Evolutionary conservation across 129 eudicot genomes (phyloP).

Genomic region (Gnaphalium uliginosum): DNA sequence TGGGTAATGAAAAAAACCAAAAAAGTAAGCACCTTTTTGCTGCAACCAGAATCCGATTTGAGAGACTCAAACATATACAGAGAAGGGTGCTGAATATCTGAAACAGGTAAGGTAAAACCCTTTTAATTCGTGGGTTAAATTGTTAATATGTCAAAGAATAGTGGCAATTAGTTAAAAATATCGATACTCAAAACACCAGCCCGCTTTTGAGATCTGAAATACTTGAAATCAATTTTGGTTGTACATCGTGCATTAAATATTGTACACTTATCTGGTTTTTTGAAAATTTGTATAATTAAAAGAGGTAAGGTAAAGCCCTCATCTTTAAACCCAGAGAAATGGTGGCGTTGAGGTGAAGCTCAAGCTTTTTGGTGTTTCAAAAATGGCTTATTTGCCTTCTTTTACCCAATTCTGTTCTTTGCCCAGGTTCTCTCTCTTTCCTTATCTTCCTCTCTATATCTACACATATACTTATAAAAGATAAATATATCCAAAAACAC

Average conservation of each 20-base stretch:
- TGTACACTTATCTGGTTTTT: constrained; percentile 20
- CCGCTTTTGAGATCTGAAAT: constrained; percentile 25
- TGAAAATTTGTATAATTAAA: not conserved
- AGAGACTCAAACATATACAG: not conserved
- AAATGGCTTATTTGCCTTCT: constrained; percentile 73
- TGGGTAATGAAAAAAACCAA: not conserved
- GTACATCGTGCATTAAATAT: constrained; percentile 1
- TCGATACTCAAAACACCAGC: not conserved
- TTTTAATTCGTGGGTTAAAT: constrained; percentile 4
- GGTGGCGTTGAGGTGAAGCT: constrained; percentile 32
- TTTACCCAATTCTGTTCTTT: constrained; percentile 58
- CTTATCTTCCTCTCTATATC: not conserved
- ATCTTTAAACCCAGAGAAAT: constrained; percentile 45
- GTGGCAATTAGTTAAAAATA: constrained; percentile 12
- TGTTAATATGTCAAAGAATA: constrained; percentile 17
- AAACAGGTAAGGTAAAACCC: not conserved
- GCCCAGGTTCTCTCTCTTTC: constrained; percentile 58
- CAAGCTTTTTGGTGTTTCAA: constrained; percentile 31
- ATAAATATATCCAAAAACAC: constrained; percentile 5
- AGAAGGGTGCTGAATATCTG: not conserved
- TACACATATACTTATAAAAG: not conserved
- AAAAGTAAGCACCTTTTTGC: constrained; percentile 30
- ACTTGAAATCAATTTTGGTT: not conserved
- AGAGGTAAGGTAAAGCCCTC: constrained; percentile 40
- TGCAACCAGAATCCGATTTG: constrained; percentile 12